A percentile compares a stretch with the other conserved stretches of the same genome.
phyloP scores from a whole-genome alignment of 768 basidiomycete genomes.

The Hygrophorus russula region DNA sequence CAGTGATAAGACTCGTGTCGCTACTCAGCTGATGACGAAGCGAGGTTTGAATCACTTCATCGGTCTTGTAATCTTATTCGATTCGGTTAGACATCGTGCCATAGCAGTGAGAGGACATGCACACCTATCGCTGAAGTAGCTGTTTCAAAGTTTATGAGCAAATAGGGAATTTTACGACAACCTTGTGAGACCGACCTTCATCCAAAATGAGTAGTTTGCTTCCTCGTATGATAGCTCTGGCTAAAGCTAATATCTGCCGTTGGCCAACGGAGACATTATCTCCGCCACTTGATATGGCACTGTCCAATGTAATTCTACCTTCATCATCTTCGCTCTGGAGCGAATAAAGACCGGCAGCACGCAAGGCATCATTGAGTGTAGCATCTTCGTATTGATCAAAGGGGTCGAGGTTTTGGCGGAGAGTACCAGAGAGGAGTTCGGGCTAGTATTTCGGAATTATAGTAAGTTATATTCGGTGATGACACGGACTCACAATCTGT shows the following conservation, averaged over 20 bases:
- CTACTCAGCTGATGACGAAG: not conserved
- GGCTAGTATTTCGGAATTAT: constrained; percentile 17
- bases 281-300: constrained; percentile 39
- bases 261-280: constrained; percentile 71
- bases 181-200: constrained; percentile 34
- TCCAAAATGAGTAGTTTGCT: constrained; percentile 53
- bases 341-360: constrained; percentile 29
- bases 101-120: not conserved
- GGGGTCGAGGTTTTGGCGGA: constrained; percentile 60
- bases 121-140: constrained; percentile 40
- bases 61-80: constrained; percentile 43
- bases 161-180: constrained; percentile 17
- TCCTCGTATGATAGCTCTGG: constrained; percentile 47
- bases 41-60: constrained; percentile 31
- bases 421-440: constrained; percentile 46
- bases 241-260: constrained; percentile 57
- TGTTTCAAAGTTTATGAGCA: constrained; percentile 23
- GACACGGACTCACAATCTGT: constrained; percentile 24
- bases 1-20: constrained; percentile 15
- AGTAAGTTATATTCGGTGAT: not conserved
- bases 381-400: constrained; percentile 48
- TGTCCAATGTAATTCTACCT: constrained; percentile 38
- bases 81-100: not conserved
- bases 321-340: constrained; percentile 31
- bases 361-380: constrained; percentile 26